Base-by-base conservation (phyloP, 2,329 filamentous ascomycete species). In the Trichothecium roseum region DNA sequence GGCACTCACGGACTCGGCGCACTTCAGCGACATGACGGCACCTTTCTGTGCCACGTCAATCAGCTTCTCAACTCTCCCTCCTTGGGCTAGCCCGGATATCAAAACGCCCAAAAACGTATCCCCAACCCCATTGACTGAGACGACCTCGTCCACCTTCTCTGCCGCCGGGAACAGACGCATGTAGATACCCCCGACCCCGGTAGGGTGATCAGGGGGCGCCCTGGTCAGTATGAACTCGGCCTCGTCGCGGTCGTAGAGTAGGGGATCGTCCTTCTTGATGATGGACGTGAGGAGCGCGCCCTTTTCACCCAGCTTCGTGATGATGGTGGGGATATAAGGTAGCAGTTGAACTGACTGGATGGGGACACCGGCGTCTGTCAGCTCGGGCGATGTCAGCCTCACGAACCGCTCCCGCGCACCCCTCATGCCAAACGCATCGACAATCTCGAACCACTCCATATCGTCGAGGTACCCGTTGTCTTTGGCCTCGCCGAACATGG, bases 71-170 rank as follows among this genome's bases (percentile, higher is more conserved):
- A 73, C 53, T 40, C 60, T 60, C 3, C 66, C 69, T 1, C 70
- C 70, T 48, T 68, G 72, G 0, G 78, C 78, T 44, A 96, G 54
- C 0, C 84, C 85, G 2, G 86, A 81, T n/a, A 94, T 64, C 37
- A 95, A 47, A 12, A 87, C 81, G 0, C 89, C 91, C 8, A 93
- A 66, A 54, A 96, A 88, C 0, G 91, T 95, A 58, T 98, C 91
- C 0, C 91, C 91, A 3, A 86, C 87, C 1, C 89, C 91, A 54
- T 96, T 96, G 8, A 96, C 89, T 32, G 86, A 94, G 2, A 89
- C 77, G 2, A 94, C 68, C 18, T 91, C 76, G 15, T 71, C 60
- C 0, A 94, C 68, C 13, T 64, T 60, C 52, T 83, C 77, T 1
- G 72, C 73, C 0, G 82, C 66, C 0, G 83, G 75, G 53, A 85